A percentile compares a stretch with the other conserved stretches of the same genome.
Conservation (phyloP, 495 filamentous ascomycete species). For the Letharia lupina region DNA sequence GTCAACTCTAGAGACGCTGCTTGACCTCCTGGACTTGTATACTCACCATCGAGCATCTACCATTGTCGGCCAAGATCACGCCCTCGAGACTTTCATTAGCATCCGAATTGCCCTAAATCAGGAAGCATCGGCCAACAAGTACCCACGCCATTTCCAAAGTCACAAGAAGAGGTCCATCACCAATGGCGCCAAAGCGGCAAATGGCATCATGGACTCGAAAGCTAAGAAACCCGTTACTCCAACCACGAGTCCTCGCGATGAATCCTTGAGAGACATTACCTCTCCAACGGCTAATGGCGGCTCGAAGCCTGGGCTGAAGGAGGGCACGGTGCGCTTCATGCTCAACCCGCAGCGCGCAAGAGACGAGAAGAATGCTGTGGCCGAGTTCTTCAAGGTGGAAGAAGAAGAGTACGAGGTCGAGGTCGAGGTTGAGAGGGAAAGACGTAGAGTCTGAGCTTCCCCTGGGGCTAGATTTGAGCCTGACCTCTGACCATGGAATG, state of each 20-base stretch:
- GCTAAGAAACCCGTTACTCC: constrained; percentile 15
- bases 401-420: constrained; percentile 71
- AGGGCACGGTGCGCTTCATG: constrained; percentile 84
- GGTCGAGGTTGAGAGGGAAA: constrained; percentile 41
- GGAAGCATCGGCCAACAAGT: constrained; percentile 47
- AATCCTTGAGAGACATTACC: constrained; percentile 25
- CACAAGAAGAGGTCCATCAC: constrained; percentile 15
- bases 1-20: constrained; percentile 54
- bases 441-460: constrained; percentile 14
- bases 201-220: constrained; percentile 9
- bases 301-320: constrained; percentile 48
- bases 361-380: constrained; percentile 58
- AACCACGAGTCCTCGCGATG: constrained; percentile 21
- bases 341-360: constrained; percentile 70
- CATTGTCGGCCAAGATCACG: constrained; percentile 59
- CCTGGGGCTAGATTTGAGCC: not conserved
- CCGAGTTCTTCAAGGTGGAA: constrained; percentile 61
- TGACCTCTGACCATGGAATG: constrained; percentile 1
- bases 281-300: constrained; percentile 32
- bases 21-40: constrained; percentile 84
- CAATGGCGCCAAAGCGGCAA: constrained; percentile 25
- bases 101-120: constrained; percentile 82
- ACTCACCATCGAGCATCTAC: constrained; percentile 67
- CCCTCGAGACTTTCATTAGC: constrained; percentile 66
- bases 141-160: constrained; percentile 44